A percentile compares a stretch with the other conserved stretches of the same genome.
These are phyloP conservation scores for Daldinia loculata DNA, from an alignment of 495 filamentous ascomycete species.

Conservation along the genomic window DNA sequence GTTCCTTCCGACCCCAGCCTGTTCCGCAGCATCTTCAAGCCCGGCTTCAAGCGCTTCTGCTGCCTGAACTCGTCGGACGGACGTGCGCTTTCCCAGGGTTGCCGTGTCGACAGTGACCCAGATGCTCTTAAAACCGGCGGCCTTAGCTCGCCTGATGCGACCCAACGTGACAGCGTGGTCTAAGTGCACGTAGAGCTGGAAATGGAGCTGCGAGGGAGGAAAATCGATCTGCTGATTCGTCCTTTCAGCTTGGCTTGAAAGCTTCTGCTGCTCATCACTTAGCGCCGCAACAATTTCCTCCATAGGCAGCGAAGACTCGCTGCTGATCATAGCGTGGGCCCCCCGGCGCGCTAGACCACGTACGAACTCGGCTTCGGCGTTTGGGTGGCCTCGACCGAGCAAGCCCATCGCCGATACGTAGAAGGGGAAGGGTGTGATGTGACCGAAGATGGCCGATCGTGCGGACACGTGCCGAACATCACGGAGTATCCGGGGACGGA, in stretches of 20 bases:
- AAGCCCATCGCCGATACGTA: constrained; percentile 84
- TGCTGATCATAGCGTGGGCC: constrained; percentile 51
- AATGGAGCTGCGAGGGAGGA: constrained; percentile 58
- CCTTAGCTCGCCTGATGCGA: constrained; percentile 68
- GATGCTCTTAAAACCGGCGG: constrained; percentile 63
- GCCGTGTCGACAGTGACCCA: constrained; percentile 72
- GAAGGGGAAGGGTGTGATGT: constrained; percentile 75
- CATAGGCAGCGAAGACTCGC: constrained; percentile 51
- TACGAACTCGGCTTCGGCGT: constrained; percentile 78
- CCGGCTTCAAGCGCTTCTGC: constrained; percentile 57
- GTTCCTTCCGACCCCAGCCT: constrained; percentile 36
- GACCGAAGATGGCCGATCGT: constrained; percentile 78
- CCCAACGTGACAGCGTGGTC: constrained; percentile 67
- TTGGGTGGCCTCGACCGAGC: constrained; percentile 68
- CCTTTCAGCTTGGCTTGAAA: constrained; percentile 49
- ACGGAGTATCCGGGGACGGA: constrained; percentile 77
- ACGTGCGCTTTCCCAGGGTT: constrained; percentile 64
- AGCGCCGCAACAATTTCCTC: constrained; percentile 52
- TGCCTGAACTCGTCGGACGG: constrained; percentile 59
- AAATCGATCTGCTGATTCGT: constrained; percentile 41
- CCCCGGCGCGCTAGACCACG: constrained; percentile 45
- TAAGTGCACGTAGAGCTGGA: constrained; percentile 75
- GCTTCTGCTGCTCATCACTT: constrained; percentile 31
- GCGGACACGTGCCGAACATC: constrained; percentile 78
- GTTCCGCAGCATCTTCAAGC: constrained; percentile 39